Evolutionary conservation across 2,329 filamentous ascomycete species (phyloP), one percentile per base, ranked within the genome.

Genomic region (Botrytis hyacinthi): DNA sequence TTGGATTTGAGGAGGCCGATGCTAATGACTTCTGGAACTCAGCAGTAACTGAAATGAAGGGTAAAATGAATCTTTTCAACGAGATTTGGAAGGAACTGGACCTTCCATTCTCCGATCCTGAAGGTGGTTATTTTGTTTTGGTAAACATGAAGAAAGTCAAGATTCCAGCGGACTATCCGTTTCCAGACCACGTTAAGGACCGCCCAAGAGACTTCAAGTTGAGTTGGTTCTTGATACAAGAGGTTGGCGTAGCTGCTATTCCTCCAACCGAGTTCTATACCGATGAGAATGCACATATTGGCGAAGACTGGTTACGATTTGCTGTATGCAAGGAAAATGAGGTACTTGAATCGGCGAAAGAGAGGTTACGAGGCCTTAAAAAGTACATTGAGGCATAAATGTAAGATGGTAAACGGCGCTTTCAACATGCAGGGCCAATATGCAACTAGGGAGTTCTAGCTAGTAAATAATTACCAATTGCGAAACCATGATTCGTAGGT

Each of bases 241-340:
- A 99, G 85, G 86, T 99, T 32, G 96, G 96, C 16, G 94, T 99
- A 42, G 96, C 96, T 4, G 95, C 95, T 14, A 98, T 99, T 76
- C 96, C 96, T 29, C 96, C 96, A 0, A 97, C 95, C 0, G 96
- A 99, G 83, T 99, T 99, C 83, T 98, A 98, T 82, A 98, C 95
- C 0, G 91, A 93, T 29, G 84, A 83, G 61, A 97, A 97, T 80
- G 90, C 92, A 42, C 90, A 93, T 79, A 89, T 98, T 78, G 96
- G 93, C 0, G 93, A 98, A 85, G 92, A 98, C 79, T 99, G 97
- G 84, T 87, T 99, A 80, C 88, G 96, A 37, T 98, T 98, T 81
- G 96, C 96, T 0, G 94, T 99, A 1, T 99, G 96, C 85, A 99
- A 99, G 86, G 89, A 95, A 48, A 94, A 99, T 80, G 89, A 93